Evolutionary conservation across 1,284 basidiomycete genomes (phyloP).

Genomic region (Xerocomus cyaneibrunnescens): DNA sequence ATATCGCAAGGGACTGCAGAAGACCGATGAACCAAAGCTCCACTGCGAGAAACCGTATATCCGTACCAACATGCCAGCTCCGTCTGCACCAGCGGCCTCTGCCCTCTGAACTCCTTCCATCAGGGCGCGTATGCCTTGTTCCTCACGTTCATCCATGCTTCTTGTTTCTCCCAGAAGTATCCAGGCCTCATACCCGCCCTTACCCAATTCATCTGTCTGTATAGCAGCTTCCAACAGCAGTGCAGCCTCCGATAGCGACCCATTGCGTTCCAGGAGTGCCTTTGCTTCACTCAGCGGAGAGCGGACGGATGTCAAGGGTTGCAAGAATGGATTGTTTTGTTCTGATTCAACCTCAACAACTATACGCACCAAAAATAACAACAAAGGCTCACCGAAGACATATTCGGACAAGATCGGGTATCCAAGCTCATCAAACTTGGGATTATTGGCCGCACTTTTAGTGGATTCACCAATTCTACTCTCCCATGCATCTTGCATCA

Average conservation of each 20-base stretch:
- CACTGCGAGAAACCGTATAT: background rate
- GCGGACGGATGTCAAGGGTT: conserved; percentile 46
- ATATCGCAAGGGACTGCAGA: conserved; percentile 86
- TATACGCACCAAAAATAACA: background rate
- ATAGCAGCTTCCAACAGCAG: conserved; percentile 87
- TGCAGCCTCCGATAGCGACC: conserved; percentile 83
- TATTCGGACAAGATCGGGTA: conserved; percentile 71
- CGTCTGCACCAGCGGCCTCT: conserved; percentile 61
- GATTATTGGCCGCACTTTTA: conserved; percentile 37
- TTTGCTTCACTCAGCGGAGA: conserved; percentile 73
- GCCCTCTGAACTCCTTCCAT: conserved; percentile 65
- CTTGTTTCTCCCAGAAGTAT: conserved; percentile 90
- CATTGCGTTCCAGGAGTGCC: conserved; percentile 71
- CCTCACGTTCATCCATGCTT: conserved; percentile 95
- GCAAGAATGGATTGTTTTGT: conserved; percentile 68
- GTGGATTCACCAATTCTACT: conserved; percentile 46
- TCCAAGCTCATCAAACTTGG: conserved; percentile 69
- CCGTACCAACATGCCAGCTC: conserved; percentile 81
- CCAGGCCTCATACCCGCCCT: conserved; percentile 90
- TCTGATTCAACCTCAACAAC: conserved; percentile 40
- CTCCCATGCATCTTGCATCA: conserved; percentile 65
- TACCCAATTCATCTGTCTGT: conserved; percentile 72
- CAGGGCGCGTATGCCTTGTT: conserved; percentile 75
- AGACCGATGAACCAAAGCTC: conserved; percentile 1
- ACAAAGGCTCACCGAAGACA: conserved; percentile 61